A percentile compares a stretch with the other conserved stretches of the same genome.
Evolutionary conservation across 306 rosid genomes (phyloP).

Genomic region (Vigna reflexopilosa): DNA sequence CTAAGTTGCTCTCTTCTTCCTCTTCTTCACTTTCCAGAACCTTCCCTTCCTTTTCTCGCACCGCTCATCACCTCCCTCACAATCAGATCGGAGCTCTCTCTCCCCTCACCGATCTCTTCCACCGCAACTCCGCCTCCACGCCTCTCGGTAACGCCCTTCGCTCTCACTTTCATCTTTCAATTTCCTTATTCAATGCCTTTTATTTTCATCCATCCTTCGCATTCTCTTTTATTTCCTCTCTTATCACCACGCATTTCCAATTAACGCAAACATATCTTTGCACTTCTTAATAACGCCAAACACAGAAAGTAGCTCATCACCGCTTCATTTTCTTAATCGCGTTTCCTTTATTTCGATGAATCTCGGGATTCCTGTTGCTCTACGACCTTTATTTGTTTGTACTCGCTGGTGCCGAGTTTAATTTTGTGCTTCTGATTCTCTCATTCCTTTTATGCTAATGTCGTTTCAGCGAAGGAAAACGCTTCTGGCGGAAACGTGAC

Average conservation of each 20-base stretch:
- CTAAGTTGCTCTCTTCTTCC: conserved; percentile 50
- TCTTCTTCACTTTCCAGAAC: conserved; percentile 51
- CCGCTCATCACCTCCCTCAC: conserved; percentile 51
- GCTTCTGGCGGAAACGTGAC: conserved; percentile 63
- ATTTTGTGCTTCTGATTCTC: background rate
- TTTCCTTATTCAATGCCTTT: background rate
- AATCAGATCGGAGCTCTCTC: conserved; percentile 78
- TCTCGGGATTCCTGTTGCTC: background rate
- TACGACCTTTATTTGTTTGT: background rate
- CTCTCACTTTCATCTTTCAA: conserved; percentile 10
- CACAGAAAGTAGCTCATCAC: background rate
- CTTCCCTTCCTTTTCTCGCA: conserved; percentile 40
- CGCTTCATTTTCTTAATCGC: background rate
- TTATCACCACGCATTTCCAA: background rate
- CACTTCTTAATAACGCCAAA: background rate
- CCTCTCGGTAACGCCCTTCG: conserved; percentile 49
- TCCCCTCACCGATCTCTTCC: conserved; percentile 64
- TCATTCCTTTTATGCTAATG: background rate
- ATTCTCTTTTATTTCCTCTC: conserved; percentile 3
- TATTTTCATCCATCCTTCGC: background rate
- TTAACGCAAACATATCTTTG: background rate
- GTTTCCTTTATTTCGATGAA: conserved; percentile 1
- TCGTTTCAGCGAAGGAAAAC: conserved; percentile 66
- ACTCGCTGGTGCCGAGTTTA: background rate
- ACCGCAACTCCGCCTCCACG: conserved; percentile 64